Base-by-base conservation (phyloP, 2,329 filamentous ascomycete species). In the Penicillium sp. region DNA sequence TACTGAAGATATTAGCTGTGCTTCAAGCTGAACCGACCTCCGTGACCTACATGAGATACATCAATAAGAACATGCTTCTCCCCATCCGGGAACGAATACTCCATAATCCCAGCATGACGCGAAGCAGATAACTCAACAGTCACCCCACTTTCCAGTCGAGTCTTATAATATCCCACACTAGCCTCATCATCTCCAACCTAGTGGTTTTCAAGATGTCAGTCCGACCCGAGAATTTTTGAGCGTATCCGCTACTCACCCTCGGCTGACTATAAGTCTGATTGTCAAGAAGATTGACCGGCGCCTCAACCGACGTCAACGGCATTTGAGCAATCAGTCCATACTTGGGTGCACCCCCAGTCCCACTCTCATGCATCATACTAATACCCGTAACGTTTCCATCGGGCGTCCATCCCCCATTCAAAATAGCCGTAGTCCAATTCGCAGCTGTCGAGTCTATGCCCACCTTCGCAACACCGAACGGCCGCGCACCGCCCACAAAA, bases 61-160 rank as follows among this genome's bases (percentile, higher is more conserved):
- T 90, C 87, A 45, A 87, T 81, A 4, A 89, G 69, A 24, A 90
- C 82, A 48, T 89, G 77, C 84, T 87, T 68, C 69, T 81, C 63
- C 66, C 73, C 29, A 65, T 68, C 39, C 0, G 85, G 83, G 58
- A 90, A 90, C 0, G 79, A 84, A 65, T 89, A 88, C 26, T 81
- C 79, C 67, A 89, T 88, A 4, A 90, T 73, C 1, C 86, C 84
- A 1, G 85, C 79, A 64, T 85, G 86, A n/a, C 86, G 81, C 0
- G 86, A 81, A 1, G 82, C 80, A 0, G 87, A 89, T 78, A 88
- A 86, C 62, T 89, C 86, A 3, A 82, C 82, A n/a, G 79, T 75
- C 50, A 89, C 78, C 1, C 82, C 82, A 44, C 78, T 82, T 56
- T 82, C 75, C 46, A 90, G 71, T 0, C 78, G 82, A 47, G 89